Evolutionary conservation across 495 filamentous ascomycete genomes (phyloP).

Genomic region (Aspergillus saccharolyticus): DNA sequence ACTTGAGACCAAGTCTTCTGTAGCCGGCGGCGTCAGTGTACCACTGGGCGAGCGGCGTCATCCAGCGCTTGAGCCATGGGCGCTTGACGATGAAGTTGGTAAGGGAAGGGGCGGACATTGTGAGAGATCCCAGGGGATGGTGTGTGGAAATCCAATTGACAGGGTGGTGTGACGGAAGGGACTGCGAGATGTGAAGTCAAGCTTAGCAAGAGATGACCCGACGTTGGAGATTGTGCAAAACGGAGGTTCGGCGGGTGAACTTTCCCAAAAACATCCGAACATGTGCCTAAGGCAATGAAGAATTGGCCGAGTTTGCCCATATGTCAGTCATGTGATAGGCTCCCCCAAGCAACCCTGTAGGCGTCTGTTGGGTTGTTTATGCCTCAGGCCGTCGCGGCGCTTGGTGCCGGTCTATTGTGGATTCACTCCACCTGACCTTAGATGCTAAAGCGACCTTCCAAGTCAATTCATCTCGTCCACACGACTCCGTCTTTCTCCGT

Average conservation of each 20-base stretch:
- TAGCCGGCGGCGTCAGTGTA: conserved; percentile 85
- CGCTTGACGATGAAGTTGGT: conserved; percentile 68
- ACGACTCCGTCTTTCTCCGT: conserved; percentile 5
- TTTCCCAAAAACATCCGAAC: conserved; percentile 32
- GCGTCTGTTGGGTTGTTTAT: not conserved
- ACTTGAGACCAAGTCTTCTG: conserved; percentile 88
- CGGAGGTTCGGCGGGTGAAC: conserved; percentile 32
- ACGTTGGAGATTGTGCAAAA: conserved; percentile 49
- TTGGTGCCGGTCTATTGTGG: conserved; percentile 8
- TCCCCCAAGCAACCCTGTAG: not conserved
- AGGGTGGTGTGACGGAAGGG: conserved; percentile 23
- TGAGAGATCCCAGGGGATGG: conserved; percentile 32
- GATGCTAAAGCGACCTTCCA: conserved; percentile 5
- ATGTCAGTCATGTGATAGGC: conserved; percentile 9
- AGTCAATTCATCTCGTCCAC: conserved; percentile 12
- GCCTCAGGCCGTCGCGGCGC: conserved; percentile 26
- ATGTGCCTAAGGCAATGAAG: conserved; percentile 17
- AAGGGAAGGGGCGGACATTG: conserved; percentile 71
- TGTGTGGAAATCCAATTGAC: conserved; percentile 25
- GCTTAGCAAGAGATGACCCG: conserved; percentile 40
- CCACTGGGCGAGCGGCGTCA: conserved; percentile 76
- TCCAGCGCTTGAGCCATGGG: conserved; percentile 74
- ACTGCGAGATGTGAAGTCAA: conserved; percentile 30
- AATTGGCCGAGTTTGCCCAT: conserved; percentile 4
- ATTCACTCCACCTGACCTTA: conserved; percentile 27